These are phyloP conservation scores for Microdochium paspali DNA, from an alignment of 2,329 filamentous ascomycete genomes.

Conservation along the genomic window DNA sequence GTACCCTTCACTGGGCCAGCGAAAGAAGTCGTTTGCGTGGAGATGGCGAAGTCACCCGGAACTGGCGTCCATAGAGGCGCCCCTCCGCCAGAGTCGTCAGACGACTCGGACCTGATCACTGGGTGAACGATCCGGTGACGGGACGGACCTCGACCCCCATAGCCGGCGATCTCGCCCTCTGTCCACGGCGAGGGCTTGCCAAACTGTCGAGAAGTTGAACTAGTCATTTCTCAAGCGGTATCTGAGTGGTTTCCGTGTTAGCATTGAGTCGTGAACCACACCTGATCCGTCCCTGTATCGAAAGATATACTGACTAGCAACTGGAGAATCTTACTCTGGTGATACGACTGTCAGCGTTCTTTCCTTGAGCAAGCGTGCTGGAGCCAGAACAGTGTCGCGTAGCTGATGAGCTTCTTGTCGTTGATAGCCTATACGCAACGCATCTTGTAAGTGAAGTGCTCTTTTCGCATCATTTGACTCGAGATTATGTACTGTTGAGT, in stretches of 20 bases:
- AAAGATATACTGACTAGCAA: too few species aligned
- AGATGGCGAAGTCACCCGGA: neutral
- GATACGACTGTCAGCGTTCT: neutral
- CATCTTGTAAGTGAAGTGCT: too few species aligned
- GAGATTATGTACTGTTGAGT: too few species aligned
- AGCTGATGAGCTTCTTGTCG: too few species aligned
- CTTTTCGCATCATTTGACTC: too few species aligned
- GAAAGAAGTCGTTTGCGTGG: too few species aligned
- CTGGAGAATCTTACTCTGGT: neutral
- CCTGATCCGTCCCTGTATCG: too few species aligned
- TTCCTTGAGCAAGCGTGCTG: neutral
- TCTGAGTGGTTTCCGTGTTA: neutral
- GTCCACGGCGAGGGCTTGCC: neutral
- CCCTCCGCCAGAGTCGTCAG: neutral
- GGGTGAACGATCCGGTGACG: neutral
- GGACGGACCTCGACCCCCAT: neutral
- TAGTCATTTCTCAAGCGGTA: neutral
- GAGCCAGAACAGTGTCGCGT: too few species aligned
- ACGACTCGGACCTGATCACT: neutral
- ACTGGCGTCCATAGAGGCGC: neutral
- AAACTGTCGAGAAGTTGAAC: neutral
- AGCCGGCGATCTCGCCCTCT: neutral
- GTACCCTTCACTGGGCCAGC: too few species aligned
- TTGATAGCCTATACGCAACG: too few species aligned
- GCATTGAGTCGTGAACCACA: neutral